These are phyloP conservation scores for Fusarium sp. DNA, from an alignment of 2,329 filamentous ascomycete genomes.

Conservation along the genomic window DNA sequence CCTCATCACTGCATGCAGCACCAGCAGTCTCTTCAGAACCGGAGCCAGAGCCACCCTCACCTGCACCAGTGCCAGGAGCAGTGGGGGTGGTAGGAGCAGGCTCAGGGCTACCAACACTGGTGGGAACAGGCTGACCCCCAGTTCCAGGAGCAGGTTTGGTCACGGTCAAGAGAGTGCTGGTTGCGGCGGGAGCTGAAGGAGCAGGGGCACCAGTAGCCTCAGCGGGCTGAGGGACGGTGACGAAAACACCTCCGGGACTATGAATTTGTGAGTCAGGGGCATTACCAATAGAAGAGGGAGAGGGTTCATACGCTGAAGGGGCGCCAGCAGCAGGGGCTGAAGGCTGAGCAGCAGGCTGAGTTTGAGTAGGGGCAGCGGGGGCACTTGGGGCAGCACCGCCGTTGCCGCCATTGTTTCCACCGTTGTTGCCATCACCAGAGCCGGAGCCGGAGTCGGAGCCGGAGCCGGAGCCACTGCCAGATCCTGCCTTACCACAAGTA, in stretches of 20 bases:
- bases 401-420: constrained; percentile 9
- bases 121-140: constrained; percentile 22
- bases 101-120: constrained; percentile 23
- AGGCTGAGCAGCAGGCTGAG: constrained; percentile 11
- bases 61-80: constrained; percentile 40
- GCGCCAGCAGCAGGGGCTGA: constrained; percentile 19
- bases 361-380: constrained; percentile 40
- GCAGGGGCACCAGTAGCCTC: constrained; percentile 42
- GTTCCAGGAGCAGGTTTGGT: constrained; percentile 39
- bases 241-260: constrained; percentile 58
- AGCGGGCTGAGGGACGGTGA: constrained; percentile 49
- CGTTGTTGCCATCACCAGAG: constrained; percentile 14
- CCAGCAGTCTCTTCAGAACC: constrained; percentile 51
- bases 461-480: constrained; percentile 30
- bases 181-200: constrained; percentile 27
- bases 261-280: constrained; percentile 35
- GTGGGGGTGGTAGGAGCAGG: constrained; percentile 26
- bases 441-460: constrained; percentile 15
- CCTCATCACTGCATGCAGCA: constrained; percentile 63
- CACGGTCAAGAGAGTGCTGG: constrained; percentile 41
- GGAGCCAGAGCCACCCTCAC: constrained; percentile 34
- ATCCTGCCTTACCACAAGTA: constrained; percentile 48
- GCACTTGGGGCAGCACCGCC: constrained; percentile 20
- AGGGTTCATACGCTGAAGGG: constrained; percentile 45
- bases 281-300: constrained; percentile 11